phyloP scores from a whole-genome alignment of 2,329 filamentous ascomycete genomes.

The Penicillium sp. region DNA sequence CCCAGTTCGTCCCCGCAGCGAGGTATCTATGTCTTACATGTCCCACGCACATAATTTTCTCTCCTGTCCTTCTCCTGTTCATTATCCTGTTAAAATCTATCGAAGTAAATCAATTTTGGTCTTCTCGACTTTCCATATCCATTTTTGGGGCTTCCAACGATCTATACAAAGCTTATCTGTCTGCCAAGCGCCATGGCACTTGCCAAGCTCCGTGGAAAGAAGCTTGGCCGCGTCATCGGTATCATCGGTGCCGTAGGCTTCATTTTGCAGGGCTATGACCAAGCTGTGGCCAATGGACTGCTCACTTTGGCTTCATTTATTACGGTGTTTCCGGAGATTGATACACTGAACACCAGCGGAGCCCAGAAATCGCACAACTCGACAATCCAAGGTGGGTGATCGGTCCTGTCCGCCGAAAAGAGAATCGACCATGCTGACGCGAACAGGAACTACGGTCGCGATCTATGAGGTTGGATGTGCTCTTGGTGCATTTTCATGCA shows the following conservation, averaged over 20 bases:
- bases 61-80: neutral
- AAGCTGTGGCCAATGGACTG: conserved; percentile 18
- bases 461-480: conserved; percentile 29
- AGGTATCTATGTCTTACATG: neutral
- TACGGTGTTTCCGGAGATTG: conserved; percentile 16
- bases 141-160: neutral
- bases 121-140: neutral
- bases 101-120: neutral
- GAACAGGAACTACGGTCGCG: conserved; percentile 23
- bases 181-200: conserved; percentile 10
- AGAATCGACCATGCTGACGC: neutral
- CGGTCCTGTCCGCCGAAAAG: neutral
- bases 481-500: conserved; percentile 16
- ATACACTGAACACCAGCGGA: conserved; percentile 15
- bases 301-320: conserved; percentile 19
- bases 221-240: conserved; percentile 15
- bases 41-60: neutral
- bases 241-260: conserved; percentile 18
- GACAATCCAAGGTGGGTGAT: conserved; percentile 17
- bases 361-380: conserved; percentile 16
- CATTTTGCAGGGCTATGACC: conserved; percentile 19
- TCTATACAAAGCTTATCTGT: conserved; percentile 5
- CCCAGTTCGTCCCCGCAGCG: conserved; percentile 1
- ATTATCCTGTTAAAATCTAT: neutral
- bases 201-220: conserved; percentile 12